Evolutionary conservation across 305 asterid species (phyloP), one percentile per base, ranked within the genome.

Genomic region (Fraxinus velutina): DNA sequence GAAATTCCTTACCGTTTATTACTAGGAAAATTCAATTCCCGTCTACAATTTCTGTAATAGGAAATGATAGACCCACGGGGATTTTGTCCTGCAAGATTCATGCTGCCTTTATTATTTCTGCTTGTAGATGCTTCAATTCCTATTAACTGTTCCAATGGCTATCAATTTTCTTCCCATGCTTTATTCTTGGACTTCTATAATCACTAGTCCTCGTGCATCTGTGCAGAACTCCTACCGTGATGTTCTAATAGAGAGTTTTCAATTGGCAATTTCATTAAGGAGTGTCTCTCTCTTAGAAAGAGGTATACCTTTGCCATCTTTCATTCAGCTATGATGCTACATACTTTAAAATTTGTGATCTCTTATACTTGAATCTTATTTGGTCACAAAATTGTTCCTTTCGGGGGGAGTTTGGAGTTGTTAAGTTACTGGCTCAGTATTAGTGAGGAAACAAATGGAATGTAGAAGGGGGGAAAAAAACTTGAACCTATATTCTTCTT

Each of bases 161-260:
- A 10, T 50, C 75, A n/a, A 73, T 50, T 62, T 22, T 62, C 72
- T 62, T 24, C 81, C 80, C 62, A 21, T 32, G 12, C 77, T 34
- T 83, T 64, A 75, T 78, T 78, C 24, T 77, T 82, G 9, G 9
- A 66, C 37, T 66, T 66, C 73, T 27, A 71, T 33, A 15, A 33
- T 32, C 39, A 32, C 75, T 32, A 15, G 75, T 30, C 44, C 44
- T 30, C 5, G 2, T 71, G 75, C 24, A 71, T 71, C 81, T 86
- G 85, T 83, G 83, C 97, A 94, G 98, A 90, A 89, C 84, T 92
- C 95, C 15, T 84, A 87, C 77, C 93, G 89, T 74, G 98, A 94
- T 75, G 90, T 89, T 87, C 90, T 92, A 68, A 88, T 90, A 80
- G 90, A 86, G 82, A 87, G 98, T 86, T 94, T 91, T 88, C 96